A percentile compares a stretch with the other conserved stretches of the same genome.
Conservation (phyloP, 176 grass and related monocot species). For the Coix lacrymajobi region DNA sequence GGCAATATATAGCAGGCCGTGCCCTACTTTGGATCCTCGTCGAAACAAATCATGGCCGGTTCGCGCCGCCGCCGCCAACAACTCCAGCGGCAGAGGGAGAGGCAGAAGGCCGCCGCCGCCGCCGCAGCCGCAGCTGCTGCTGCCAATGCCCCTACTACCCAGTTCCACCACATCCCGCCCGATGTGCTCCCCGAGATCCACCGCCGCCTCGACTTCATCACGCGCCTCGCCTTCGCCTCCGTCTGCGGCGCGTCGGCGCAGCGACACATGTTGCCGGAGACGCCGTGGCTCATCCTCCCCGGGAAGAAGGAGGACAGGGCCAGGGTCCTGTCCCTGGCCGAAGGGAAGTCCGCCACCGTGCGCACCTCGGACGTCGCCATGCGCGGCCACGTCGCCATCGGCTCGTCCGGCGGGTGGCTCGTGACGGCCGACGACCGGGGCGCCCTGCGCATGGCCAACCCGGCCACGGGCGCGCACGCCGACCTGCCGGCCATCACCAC, state of each 20-base stretch:
- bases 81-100: background rate
- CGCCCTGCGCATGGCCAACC: background rate
- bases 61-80: background rate
- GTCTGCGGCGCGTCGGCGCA: background rate
- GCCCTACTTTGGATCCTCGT: background rate
- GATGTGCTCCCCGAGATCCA: background rate
- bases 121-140: too few relatives aligned
- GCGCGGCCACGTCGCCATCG: background rate
- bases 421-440: background rate
- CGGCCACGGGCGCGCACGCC: background rate
- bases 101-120: background rate
- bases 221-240: background rate
- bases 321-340: background rate
- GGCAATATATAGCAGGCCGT: background rate
- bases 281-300: background rate
- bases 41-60: background rate
- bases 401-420: background rate
- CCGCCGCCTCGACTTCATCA: background rate
- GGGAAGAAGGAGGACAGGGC: background rate
- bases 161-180: background rate
- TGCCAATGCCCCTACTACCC: too few relatives aligned
- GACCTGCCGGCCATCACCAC: background rate
- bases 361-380: background rate
- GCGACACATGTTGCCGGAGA: background rate
- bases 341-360: background rate